Evolutionary conservation across 1,284 basidiomycete genomes (phyloP).

Genomic region (Ceratobasidium sp.): DNA sequence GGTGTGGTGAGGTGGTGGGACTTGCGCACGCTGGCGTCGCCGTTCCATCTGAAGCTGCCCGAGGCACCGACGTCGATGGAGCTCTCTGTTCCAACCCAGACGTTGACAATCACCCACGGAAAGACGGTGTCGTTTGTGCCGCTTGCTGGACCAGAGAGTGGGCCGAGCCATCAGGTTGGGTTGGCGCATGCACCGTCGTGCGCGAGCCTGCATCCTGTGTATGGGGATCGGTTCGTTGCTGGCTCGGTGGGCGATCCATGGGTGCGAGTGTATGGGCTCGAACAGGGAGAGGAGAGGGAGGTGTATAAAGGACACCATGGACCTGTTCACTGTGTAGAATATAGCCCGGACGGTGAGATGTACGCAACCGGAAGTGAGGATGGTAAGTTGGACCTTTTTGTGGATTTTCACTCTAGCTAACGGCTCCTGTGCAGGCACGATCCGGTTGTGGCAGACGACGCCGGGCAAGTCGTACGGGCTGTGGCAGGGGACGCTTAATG

Average conservation of each 20-base stretch:
- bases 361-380: constrained; percentile 94
- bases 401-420: constrained; percentile 42
- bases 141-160: constrained; percentile 42
- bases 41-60: constrained; percentile 77
- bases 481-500: constrained; percentile 80
- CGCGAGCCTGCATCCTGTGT: constrained; percentile 89
- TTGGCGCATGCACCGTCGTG: constrained; percentile 88
- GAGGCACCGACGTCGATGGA: constrained; percentile 95
- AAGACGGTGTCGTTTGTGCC: constrained; percentile 91
- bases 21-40: constrained; percentile 77
- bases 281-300: constrained; percentile 87
- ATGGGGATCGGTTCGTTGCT: constrained; percentile 90
- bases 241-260: constrained; percentile 93
- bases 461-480: constrained; percentile 93
- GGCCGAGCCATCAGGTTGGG: constrained; percentile 65
- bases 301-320: constrained; percentile 98
- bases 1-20: constrained; percentile 98
- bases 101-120: constrained; percentile 90
- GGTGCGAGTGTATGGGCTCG: constrained; percentile 92
- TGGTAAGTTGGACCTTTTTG: constrained; percentile 53
- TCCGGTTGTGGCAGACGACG: constrained; percentile 95
- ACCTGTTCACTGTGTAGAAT: constrained; percentile 93
- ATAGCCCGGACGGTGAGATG: constrained; percentile 97
- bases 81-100: constrained; percentile 82
- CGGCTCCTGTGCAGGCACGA: constrained; percentile 69